These are phyloP conservation scores for Acacia concinna DNA, from an alignment of 331 rosid genomes.

Conservation along the genomic window DNA sequence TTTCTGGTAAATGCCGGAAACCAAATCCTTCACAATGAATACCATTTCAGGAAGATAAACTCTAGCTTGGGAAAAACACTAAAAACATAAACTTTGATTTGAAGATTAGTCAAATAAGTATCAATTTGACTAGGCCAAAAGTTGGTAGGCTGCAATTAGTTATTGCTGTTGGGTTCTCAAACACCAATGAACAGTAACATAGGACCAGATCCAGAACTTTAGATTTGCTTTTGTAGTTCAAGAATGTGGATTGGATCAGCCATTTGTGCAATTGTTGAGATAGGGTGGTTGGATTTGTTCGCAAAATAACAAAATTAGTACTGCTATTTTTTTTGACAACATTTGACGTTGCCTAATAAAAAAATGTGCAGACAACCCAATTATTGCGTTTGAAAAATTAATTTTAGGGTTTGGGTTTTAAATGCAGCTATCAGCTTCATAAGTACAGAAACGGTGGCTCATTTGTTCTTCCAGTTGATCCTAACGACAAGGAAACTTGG, in stretches of 20 bases:
- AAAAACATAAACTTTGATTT: not conserved
- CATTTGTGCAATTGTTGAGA: not conserved
- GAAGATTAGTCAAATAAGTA: constrained; percentile 32
- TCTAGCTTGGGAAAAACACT: not conserved
- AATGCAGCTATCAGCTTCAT: constrained; percentile 75
- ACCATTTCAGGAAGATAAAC: not conserved
- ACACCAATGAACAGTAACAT: not conserved
- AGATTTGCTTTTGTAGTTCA: not conserved
- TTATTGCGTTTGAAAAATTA: not conserved
- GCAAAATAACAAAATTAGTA: not conserved
- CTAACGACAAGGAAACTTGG: constrained; percentile 70
- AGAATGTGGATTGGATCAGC: not conserved
- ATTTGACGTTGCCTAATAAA: not conserved
- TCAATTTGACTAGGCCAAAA: constrained; percentile 19
- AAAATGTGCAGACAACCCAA: constrained; percentile 3
- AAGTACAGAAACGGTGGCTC: constrained; percentile 75
- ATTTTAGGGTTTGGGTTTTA: not conserved
- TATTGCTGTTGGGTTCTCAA: constrained; percentile 34
- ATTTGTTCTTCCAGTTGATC: constrained; percentile 71
- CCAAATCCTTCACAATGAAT: not conserved
- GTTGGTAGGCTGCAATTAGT: constrained; percentile 24
- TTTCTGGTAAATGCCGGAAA: not conserved
- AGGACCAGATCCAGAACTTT: not conserved
- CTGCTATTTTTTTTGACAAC: not conserved
- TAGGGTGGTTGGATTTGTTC: not conserved